Evolutionary conservation across 805 yeast species (phyloP), one percentile per base, ranked within the genome.

Genomic region (Yamadazyma scolyti): DNA sequence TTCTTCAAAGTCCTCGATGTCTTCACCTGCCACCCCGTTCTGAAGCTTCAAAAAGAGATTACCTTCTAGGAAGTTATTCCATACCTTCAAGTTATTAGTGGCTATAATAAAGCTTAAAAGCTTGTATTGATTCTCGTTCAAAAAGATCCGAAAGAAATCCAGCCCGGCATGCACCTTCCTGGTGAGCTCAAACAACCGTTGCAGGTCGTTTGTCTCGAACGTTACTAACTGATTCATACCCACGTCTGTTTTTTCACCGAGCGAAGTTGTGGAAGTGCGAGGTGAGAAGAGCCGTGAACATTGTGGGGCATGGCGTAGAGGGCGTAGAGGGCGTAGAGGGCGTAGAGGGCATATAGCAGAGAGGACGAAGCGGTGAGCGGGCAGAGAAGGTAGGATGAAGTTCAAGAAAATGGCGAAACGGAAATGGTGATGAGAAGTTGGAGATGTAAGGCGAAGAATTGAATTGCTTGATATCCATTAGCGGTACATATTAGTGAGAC

Each of bases 1-100:
- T 59, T 51, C 81, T 61, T 72, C 60, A 47, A 49, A 21, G 54
- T 62, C 34, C 65, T 75, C 40, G 65, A 48, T 27, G 59, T 27
- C 25, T 3, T 34, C 54, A 13, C 63, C 61, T 9, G 23, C 22
- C 8, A 12, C 27, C 5, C 27, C 13, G 13, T 25, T 15, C 9
- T 40, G 37, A n/a, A 31, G 32, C 18, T 21, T 25, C 9, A 54
- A 39, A 20, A 28, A 33, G 34, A 66, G 56, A 39, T 61, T 63
- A 9, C 72, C 70, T 21, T 64, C 65, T 8, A 65, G 47, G 38
- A 65, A 61, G 24, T 54, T 41, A 20, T 37, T 33, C 72, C 71
- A 65, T 14, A 65, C 23, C 9, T 50, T 55, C 18, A 42, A 42
- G 35, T 54, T 51, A 36, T 62, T 49, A 24, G 46, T 48, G n/a